Evolutionary conservation across 371 early-diverging fungal species (phyloP).

Genomic region (Lichtheimia ramosa): DNA sequence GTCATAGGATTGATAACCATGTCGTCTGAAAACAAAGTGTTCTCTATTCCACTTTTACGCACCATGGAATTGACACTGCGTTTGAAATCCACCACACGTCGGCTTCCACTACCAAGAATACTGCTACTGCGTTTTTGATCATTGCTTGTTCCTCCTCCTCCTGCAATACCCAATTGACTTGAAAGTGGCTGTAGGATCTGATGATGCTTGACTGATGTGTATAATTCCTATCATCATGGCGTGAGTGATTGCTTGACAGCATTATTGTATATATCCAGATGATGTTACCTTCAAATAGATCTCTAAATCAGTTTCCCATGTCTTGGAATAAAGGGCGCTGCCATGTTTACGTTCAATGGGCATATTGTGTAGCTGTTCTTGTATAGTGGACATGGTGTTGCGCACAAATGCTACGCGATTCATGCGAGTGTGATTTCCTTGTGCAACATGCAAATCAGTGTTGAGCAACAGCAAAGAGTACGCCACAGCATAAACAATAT

Average conservation of each 20-base stretch:
- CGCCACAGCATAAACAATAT: constrained; percentile 84
- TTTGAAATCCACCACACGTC: constrained; percentile 15
- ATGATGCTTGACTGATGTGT: constrained; percentile 70
- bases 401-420: constrained; percentile 60
- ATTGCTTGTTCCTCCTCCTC: neutral
- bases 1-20: constrained; percentile 6
- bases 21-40: constrained; percentile 6
- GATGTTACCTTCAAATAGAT: constrained; percentile 33
- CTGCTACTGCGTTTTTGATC: constrained; percentile 13
- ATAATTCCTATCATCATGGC: constrained; percentile 51
- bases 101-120: constrained; percentile 12
- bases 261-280: neutral
- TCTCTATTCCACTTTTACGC: constrained; percentile 16
- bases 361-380: constrained; percentile 41
- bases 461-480: constrained; percentile 88
- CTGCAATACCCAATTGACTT: constrained; percentile 2
- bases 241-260: neutral
- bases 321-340: constrained; percentile 17
- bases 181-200: constrained; percentile 71
- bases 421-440: constrained; percentile 63
- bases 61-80: constrained; percentile 24
- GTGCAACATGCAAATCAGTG: constrained; percentile 90
- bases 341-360: constrained; percentile 28
- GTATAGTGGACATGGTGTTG: constrained; percentile 58
- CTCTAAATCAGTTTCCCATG: constrained; percentile 47